A percentile compares a stretch with the other conserved stretches of the same genome.
phyloP scores from a whole-genome alignment of 495 filamentous ascomycete species.

The Trichocladium antarcticum region DNA sequence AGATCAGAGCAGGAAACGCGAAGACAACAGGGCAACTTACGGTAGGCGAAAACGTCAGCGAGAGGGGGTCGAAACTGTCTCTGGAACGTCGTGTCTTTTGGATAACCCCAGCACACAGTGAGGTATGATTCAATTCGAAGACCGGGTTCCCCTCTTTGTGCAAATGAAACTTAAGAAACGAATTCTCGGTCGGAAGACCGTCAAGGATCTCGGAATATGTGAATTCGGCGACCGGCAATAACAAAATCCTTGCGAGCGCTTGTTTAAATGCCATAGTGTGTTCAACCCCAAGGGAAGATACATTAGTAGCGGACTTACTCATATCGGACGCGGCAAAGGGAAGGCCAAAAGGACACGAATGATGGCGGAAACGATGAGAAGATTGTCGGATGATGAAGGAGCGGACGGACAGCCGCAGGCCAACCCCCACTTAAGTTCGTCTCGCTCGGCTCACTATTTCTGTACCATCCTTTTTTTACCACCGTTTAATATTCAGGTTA shows the following conservation, averaged over 20 bases:
- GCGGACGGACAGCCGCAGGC: too few relatives aligned
- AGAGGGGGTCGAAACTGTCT: not conserved
- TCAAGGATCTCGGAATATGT: constrained; percentile 9
- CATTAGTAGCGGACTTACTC: not conserved
- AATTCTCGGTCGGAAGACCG: constrained; percentile 1
- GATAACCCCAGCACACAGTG: not conserved
- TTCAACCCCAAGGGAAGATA: not conserved
- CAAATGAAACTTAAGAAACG: not conserved
- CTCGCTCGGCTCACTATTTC: too few relatives aligned
- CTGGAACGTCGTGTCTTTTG: not conserved
- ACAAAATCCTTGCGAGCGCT: not conserved
- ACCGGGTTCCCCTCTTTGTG: not conserved
- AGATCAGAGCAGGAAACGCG: not conserved
- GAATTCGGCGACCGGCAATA: not conserved
- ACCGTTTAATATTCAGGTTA: too few relatives aligned
- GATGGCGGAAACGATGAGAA: too few relatives aligned
- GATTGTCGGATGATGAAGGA: too few relatives aligned
- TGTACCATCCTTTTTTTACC: too few relatives aligned
- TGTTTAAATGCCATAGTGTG: not conserved
- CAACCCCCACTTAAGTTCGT: too few relatives aligned
- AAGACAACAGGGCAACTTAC: not conserved
- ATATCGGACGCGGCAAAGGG: too few relatives aligned
- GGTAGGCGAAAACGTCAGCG: not conserved
- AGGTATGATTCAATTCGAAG: not conserved
- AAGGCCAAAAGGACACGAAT: too few relatives aligned